Percentiles rank a stretch among this genome's conserved stretches.
phyloP scores from a whole-genome alignment of 2,329 filamentous ascomycete genomes.

The Xylariaceae sp. region DNA sequence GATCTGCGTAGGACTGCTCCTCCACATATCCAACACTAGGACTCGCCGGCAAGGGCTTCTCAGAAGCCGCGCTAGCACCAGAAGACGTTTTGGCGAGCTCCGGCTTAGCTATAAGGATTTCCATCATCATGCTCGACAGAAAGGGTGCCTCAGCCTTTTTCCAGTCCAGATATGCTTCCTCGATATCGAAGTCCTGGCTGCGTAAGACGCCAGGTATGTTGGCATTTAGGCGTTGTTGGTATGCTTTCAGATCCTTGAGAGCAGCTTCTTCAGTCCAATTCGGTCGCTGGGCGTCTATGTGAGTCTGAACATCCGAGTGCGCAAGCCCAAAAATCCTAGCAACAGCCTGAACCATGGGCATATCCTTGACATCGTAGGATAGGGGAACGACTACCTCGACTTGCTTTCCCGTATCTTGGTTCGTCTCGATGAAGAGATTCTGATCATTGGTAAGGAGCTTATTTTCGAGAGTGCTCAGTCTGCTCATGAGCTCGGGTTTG shows the following conservation, averaged over 20 bases:
- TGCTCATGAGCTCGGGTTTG: conserved; percentile 80
- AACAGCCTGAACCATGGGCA: conserved; percentile 90
- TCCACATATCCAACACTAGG: conserved; percentile 55
- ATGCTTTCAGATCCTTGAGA: conserved; percentile 88
- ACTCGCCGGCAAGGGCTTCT: conserved; percentile 66
- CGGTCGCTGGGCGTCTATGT: conserved; percentile 81
- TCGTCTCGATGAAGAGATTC: conserved; percentile 73
- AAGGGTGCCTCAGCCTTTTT: conserved; percentile 88
- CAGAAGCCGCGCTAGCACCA: conserved; percentile 50
- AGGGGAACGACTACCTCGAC: conserved; percentile 84
- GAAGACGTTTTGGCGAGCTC: conserved; percentile 81
- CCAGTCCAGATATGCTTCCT: conserved; percentile 89
- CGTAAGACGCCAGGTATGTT: conserved; percentile 79
- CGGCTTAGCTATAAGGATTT: conserved; percentile 85
- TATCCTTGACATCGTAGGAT: conserved; percentile 94
- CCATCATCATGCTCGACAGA: conserved; percentile 90
- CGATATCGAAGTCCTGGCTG: conserved; percentile 86
- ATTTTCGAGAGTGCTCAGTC: conserved; percentile 83
- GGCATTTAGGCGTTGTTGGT: conserved; percentile 86
- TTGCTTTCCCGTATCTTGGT: conserved; percentile 66
- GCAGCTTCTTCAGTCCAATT: conserved; percentile 93
- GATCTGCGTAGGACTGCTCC: conserved; percentile 60
- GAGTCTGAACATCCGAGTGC: conserved; percentile 80
- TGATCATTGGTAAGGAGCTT: conserved; percentile 95
- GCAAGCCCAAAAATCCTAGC: conserved; percentile 84